Evolutionary conservation across 208 protist genomes (phyloP), one percentile per base, ranked within the genome.

Genomic region (Strigomonas culicis): DNA sequence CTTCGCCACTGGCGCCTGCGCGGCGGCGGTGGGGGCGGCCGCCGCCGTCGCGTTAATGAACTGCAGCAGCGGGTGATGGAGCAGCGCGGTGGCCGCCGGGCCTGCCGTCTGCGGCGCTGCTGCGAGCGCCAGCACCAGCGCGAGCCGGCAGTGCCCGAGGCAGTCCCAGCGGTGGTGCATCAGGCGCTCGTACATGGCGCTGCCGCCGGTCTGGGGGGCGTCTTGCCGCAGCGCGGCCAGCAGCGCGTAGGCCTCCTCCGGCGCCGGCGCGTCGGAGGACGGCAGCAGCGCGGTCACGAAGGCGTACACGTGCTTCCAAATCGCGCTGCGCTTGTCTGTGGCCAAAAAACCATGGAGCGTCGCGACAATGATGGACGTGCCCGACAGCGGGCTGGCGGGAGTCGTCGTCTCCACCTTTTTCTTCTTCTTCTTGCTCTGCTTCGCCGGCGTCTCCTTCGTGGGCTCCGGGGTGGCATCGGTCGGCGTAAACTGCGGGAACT

Each of bases 301-400:
- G n/a, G 67, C 68, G 19, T 77, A 79, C 46, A 92, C 70, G 68
- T 75, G 79, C 55, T 86, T 86, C 86, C 86, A 92, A 31, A 92
- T 62, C 27, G 81, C 86, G 68, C 79, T 88, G 28, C 81, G 70
- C 34, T 68, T 74, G 59, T 92, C 79, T 22, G 82, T 69, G 0
- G 58, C 51, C 24, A 87, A 47, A 52, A 92, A 83, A 8, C 68
- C 70, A 10, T 72, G 69, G 8, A 75, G 68, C 0, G 85, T 82
- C 7, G 72, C 69, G 10, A 92, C 66, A 17, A 89, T 64, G 32
- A 86, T 36, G 25, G 61, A 64, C 22, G 24, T 28, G 19, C 11
- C 63, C 30, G 59, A 27, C 13, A n/a, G n/a, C n/a, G n/a, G n/a
- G n/a, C n/a, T 24, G 32, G 22, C 32, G 10, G 13, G n/a, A 55